Base-by-base conservation (phyloP, 2,329 filamentous ascomycete genomes). In the Verticillium nonalfalfae region DNA sequence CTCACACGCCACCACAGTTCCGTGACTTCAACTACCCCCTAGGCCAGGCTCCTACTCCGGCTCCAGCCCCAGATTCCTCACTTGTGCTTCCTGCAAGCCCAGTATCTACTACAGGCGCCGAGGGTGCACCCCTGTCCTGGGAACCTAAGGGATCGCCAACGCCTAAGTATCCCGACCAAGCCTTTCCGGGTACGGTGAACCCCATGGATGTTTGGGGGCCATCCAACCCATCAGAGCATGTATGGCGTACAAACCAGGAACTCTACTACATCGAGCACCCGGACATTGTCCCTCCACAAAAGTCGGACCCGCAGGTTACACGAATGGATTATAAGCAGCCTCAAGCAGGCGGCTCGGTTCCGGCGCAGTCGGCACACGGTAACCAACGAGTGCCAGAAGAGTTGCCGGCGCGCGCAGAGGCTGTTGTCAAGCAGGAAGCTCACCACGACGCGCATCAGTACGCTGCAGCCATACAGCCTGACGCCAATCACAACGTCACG, bases 121-220 rank as follows among this genome's bases (percentile, higher is more conserved):
- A 56, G 7, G 54, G 26, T 11, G 26, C 26, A 11, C 31, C 54
- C 5, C 26, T 34, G n/a, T 10, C 54, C 34, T 33, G 54, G 26
- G 33, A 56, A 11, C 26, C 54, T n/a, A 18, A 40, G 13, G 15
- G 21, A 33, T 33, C 18, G 10, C 9, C 63, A 59, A 26, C 64
- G 63, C 6, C 61, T 59, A n/a, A 18, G 39, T 57, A 70, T 70
- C 69, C 75, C 13, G 60, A 61, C 4, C 66, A 74, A 57, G 72
- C 79, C 39, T 11, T 73, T 76, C 76, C 77, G 3, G 79, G 78
- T 38, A 83, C 80, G 4, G 80, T 81, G 10, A 83, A 83, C 50
- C 81, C 81, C 0, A 82, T 82, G 77, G 79, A 82, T 57, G 78
- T 84, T 35, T 83, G 82, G 81, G 78, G 76, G 5, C 74, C 75